A percentile compares a stretch with the other conserved stretches of the same genome.
These are phyloP conservation scores for Populus alba DNA, from an alignment of 345 rosid species.

Conservation along the genomic window DNA sequence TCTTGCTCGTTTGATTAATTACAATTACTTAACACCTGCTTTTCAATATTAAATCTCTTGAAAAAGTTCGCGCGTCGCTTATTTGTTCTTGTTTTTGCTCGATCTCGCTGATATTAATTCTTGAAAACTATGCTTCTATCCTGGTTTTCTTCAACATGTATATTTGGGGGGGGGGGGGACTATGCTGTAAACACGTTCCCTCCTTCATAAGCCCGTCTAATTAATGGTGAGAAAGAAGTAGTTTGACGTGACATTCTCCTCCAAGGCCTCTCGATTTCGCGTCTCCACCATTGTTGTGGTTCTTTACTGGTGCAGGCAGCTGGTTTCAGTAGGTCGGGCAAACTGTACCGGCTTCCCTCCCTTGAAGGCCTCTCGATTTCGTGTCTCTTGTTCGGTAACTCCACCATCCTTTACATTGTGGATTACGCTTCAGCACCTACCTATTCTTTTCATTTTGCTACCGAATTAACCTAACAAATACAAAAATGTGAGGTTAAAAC, in stretches of 20 bases:
- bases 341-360: constrained; percentile 26
- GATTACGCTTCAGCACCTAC: not conserved
- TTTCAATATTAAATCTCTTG: no score
- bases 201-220: no score
- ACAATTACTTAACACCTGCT: not conserved
- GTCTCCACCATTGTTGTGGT: not conserved
- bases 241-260: no score
- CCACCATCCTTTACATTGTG: no score
- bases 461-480: not conserved
- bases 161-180: no score
- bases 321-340: constrained; percentile 27
- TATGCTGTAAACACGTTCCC: no score
- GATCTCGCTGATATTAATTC: not conserved
- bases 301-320: constrained; percentile 18
- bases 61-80: not conserved
- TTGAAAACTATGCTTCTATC: not conserved
- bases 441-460: not conserved
- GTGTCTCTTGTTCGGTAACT: constrained; percentile 21
- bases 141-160: not conserved
- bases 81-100: not conserved
- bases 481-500: not conserved
- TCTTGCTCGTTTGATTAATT: not conserved
- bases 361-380: constrained; percentile 13
- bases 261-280: no score
- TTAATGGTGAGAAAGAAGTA: no score